These are phyloP conservation scores for Aspergillus sparsus DNA, from an alignment of 495 filamentous ascomycete species.

Conservation along the genomic window DNA sequence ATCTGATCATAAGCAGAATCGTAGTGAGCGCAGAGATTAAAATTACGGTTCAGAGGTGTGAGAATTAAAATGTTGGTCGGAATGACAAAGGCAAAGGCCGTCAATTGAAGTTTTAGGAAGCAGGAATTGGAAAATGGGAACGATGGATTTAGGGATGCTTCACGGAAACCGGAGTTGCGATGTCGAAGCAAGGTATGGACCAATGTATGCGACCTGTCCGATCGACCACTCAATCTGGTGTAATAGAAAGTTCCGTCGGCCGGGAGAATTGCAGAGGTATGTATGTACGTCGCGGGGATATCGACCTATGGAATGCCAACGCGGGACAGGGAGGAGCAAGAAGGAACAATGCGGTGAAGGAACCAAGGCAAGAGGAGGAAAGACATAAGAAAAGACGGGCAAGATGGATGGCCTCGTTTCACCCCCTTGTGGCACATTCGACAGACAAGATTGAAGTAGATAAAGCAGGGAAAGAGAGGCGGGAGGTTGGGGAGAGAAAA, in stretches of 20 bases:
- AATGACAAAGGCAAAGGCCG: not conserved
- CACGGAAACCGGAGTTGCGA: not conserved
- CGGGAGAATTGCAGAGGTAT: conserved; percentile 25
- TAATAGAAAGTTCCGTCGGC: conserved; percentile 21
- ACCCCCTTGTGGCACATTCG: conserved; percentile 11
- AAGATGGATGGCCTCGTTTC: not conserved
- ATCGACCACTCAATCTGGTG: conserved; percentile 15
- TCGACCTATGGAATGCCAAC: conserved; percentile 28
- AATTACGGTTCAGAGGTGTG: not conserved
- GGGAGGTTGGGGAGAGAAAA: conserved; percentile 31
- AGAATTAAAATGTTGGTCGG: not conserved
- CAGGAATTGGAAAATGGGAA: conserved; percentile 5
- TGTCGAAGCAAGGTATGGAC: conserved; percentile 15
- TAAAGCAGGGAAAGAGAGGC: conserved; percentile 23
- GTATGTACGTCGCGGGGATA: conserved; percentile 26
- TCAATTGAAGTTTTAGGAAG: not conserved
- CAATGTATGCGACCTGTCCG: conserved; percentile 2
- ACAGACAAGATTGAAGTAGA: conserved; percentile 9
- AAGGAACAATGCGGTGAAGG: conserved; percentile 23
- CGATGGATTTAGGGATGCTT: not conserved
- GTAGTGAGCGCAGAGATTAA: not conserved
- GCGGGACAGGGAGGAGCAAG: conserved; percentile 21
- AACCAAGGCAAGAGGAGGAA: conserved; percentile 7
- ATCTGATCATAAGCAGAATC: conserved; percentile 35
- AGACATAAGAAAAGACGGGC: conserved; percentile 6